Percentiles rank a stretch among this genome's conserved stretches.
Conservation (phyloP, 352 stramenopile genomes). For the Elongisporangium undulatum region DNA sequence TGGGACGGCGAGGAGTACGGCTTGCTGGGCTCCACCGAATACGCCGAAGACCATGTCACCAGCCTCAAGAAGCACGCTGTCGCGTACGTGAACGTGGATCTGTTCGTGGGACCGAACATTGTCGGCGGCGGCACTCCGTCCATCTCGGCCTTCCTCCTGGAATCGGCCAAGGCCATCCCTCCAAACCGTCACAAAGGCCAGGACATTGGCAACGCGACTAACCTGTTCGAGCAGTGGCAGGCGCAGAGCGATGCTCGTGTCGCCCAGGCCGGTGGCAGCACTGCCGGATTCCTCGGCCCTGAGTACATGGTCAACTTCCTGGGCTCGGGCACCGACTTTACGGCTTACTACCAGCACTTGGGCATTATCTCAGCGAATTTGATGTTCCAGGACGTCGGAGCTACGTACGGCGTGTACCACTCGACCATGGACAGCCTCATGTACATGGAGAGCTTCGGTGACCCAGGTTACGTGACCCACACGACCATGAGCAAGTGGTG, state of each 20-base stretch:
- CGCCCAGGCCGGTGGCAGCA: slow-evolving; percentile 6
- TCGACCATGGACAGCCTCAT: slow-evolving; percentile 81
- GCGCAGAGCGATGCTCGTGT: slow-evolving; percentile 11
- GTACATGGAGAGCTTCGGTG: slow-evolving; percentile 54
- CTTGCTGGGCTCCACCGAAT: slow-evolving; percentile 82
- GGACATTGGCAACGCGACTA: slow-evolving; percentile 15
- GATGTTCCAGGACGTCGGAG: slow-evolving; percentile 16
- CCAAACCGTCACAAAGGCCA: slow-evolving; percentile 42
- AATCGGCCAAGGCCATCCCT: slow-evolving; percentile 47
- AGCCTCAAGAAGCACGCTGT: slow-evolving; percentile 49
- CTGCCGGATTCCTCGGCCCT: slow-evolving; percentile 8
- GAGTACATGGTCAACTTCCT: slow-evolving; percentile 25
- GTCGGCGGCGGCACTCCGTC: slow-evolving; percentile 49
- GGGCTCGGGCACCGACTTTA: slow-evolving; percentile 47
- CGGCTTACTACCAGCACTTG: slow-evolving; percentile 66
- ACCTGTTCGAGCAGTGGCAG: slow-evolving; percentile 29
- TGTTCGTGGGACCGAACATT: slow-evolving; percentile 49
- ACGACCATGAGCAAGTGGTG: slow-evolving; percentile 48
- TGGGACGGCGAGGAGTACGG: slow-evolving; percentile 84
- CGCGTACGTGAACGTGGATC: slow-evolving; percentile 87
- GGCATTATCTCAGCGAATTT: slow-evolving; percentile 62
- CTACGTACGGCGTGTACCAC: slow-evolving; percentile 76
- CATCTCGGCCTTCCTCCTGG: slow-evolving; percentile 49
- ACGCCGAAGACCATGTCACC: slow-evolving; percentile 58
- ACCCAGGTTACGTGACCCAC: slow-evolving; percentile 61